Conservation (phyloP, 2,329 filamentous ascomycete genomes). For the Xylariales sp. region DNA sequence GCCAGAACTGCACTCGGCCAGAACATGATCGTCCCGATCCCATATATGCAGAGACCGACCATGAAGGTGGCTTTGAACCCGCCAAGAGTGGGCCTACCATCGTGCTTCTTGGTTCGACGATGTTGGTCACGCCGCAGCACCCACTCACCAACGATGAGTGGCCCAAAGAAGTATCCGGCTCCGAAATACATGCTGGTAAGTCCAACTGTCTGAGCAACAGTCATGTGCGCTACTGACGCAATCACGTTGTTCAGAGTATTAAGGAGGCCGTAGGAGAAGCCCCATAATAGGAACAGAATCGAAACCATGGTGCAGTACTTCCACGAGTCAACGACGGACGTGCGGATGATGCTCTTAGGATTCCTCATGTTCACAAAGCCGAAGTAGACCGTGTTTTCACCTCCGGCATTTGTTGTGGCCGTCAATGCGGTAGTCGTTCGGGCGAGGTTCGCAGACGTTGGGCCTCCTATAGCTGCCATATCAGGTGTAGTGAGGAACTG, state of each 20-base stretch:
- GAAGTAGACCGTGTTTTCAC: slow-evolving; percentile 57
- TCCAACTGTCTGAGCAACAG: slow-evolving; percentile 57
- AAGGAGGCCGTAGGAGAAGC: slow-evolving; percentile 81
- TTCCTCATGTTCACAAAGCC: slow-evolving; percentile 69
- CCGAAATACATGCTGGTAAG: slow-evolving; percentile 68
- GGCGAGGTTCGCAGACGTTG: slow-evolving; percentile 13
- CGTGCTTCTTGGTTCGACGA: slow-evolving; percentile 34
- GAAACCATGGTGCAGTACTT: slow-evolving; percentile 72
- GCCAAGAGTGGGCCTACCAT: slow-evolving; percentile 38
- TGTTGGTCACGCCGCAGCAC: slow-evolving; percentile 65
- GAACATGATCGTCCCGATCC: slow-evolving; percentile 75
- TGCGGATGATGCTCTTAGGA: slow-evolving; percentile 66
- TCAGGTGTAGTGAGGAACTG: slow-evolving; percentile 44
- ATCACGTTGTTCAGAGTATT: slow-evolving; percentile 75
- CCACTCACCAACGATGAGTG: slow-evolving; percentile 64
- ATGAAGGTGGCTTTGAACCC: slow-evolving; percentile 82
- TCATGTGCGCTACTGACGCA: slow-evolving; percentile 57
- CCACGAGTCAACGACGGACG: slow-evolving; percentile 58
- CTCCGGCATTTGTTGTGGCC: slow-evolving; percentile 28
- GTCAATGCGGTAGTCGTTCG: slow-evolving; percentile 26
- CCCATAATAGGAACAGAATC: slow-evolving; percentile 83
- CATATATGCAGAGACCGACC: slow-evolving; percentile 69
- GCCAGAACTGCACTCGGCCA: slow-evolving; percentile 74
- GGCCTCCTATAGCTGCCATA: slow-evolving; percentile 14
- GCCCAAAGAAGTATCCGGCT: slow-evolving; percentile 65